Conservation (phyloP, 2,329 filamentous ascomycete species). For the Neofusicoccum umdonicola region DNA sequence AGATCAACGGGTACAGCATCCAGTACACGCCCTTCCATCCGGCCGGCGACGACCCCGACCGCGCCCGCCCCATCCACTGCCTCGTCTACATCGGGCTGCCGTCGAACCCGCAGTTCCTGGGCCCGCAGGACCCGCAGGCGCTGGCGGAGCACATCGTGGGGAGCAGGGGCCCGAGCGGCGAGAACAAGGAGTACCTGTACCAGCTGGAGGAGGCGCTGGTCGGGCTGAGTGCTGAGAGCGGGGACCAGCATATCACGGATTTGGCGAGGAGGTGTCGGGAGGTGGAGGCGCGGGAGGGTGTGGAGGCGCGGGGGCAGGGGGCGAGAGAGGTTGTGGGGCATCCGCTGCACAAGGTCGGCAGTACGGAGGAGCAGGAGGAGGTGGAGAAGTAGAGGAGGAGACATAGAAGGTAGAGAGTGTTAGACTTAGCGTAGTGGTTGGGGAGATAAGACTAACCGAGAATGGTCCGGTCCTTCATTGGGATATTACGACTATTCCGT, state of each 20-base stretch:
- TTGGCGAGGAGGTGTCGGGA: constrained; percentile 69
- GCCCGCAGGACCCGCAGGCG: constrained; percentile 72
- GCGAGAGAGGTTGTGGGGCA: constrained; percentile 13
- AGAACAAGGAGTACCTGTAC: constrained; percentile 87
- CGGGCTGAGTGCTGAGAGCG: constrained; percentile 70
- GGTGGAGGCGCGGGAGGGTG: constrained; percentile 55
- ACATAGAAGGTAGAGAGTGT: too few species aligned
- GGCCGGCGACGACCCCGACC: constrained; percentile 40
- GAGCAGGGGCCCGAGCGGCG: constrained; percentile 78
- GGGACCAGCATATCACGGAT: constrained; percentile 81
- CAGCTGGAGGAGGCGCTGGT: constrained; percentile 73
- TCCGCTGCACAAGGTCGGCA: constrained; percentile 44
- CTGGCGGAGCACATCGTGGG: constrained; percentile 78
- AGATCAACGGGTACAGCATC: constrained; percentile 96
- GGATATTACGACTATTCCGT: background rate
- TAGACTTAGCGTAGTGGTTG: background rate
- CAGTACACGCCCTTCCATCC: constrained; percentile 85
- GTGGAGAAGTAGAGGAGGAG: constrained; percentile 43
- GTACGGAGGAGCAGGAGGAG: constrained; percentile 61
- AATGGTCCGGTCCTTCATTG: background rate
- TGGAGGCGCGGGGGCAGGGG: constrained; percentile 66
- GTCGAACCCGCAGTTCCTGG: constrained; percentile 87
- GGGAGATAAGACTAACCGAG: background rate
- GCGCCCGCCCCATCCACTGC: constrained; percentile 39
- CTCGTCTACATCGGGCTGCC: constrained; percentile 95